A percentile compares a stretch with the other conserved stretches of the same genome.
These are phyloP conservation scores for Plasmodiophora brassicae DNA, from an alignment of 208 protist species.

Conservation along the genomic window DNA sequence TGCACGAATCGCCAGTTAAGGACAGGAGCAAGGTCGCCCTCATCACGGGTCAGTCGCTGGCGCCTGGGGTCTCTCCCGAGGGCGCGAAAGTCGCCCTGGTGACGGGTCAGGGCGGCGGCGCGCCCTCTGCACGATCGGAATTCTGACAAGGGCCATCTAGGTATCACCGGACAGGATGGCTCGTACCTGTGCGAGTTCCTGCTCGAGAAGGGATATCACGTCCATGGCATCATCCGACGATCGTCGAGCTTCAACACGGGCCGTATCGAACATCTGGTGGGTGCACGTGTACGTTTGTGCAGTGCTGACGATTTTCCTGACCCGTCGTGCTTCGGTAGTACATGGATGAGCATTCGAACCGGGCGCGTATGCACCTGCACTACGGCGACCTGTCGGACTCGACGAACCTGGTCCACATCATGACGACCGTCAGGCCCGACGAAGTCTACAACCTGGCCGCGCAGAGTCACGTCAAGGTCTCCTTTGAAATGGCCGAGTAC, in stretches of 20 bases:
- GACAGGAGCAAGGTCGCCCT: conserved; percentile 32
- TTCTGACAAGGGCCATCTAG: conserved; percentile 26
- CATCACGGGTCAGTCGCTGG: conserved; percentile 10
- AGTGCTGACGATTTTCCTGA: neutral
- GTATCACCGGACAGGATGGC: conserved; percentile 83
- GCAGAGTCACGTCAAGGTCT: conserved; percentile 86
- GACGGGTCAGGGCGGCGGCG: no score
- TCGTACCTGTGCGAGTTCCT: conserved; percentile 70
- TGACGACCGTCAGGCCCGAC: conserved; percentile 52
- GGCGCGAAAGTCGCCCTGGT: no score
- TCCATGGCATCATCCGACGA: conserved; percentile 85
- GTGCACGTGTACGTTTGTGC: neutral
- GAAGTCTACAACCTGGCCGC: conserved; percentile 64
- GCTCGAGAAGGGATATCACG: conserved; percentile 58
- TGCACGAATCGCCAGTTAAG: no score
- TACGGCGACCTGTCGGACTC: conserved; percentile 85
- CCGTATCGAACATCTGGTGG: conserved; percentile 51
- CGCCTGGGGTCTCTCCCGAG: no score
- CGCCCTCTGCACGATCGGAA: neutral
- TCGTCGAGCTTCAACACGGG: conserved; percentile 80
- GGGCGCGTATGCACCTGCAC: conserved; percentile 49
- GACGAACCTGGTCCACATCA: conserved; percentile 68
- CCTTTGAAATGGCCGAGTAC: conserved; percentile 88
- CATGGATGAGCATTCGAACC: neutral
- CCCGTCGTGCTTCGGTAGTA: neutral